Evolutionary conservation across 805 yeast species (phyloP), one percentile per base, ranked within the genome.

Genomic region (Metschnikowia kunwiensis): DNA sequence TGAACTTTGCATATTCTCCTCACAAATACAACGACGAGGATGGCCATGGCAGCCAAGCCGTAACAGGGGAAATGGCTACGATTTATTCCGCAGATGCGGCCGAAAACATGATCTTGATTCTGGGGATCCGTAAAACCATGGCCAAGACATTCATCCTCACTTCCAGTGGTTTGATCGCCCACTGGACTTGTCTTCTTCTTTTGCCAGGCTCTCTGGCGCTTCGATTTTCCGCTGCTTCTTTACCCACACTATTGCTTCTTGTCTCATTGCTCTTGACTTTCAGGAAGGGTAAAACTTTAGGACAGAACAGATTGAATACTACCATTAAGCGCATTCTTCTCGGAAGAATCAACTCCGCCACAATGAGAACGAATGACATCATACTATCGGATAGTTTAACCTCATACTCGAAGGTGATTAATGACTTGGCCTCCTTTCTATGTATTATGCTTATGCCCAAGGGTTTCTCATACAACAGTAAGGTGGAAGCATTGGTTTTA

Each of bases 311-410:
- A 25, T 58, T 80, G 13, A 54, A 63, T 27, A 52, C 69, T 14
- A 75, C 86, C 0, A 45, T 79, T 25, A 62, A 61, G 34, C 63
- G 95, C 34, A 65, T 85, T 4, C 33, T 72, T 5, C 33, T 54
- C 2, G 95, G 95, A 2, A 67, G 70, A 2, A 77, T 86, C 21
- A 82, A 82, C 50, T 59, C 65, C 8, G 49, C 59, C 11, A 71
- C 72, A 11, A 60, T 75, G 56, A 66, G 95, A 50, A 75, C 84
- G 12, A 83, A 85, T 37, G 97, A 91, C 55, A 84, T 91, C 24
- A 60, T 93, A 30, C 57, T 89, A 10, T 78, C 95, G 6, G 98
- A 91, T 63, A 78, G 88, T 5, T 65, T 93, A 30, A 83, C 94
- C 0, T 87, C 96, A 0, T 87, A 83, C 55, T 68, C 86, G 3